These are phyloP conservation scores for Saccharum officinarum DNA, from an alignment of 176 grass and related monocot genomes.

Conservation along the genomic window DNA sequence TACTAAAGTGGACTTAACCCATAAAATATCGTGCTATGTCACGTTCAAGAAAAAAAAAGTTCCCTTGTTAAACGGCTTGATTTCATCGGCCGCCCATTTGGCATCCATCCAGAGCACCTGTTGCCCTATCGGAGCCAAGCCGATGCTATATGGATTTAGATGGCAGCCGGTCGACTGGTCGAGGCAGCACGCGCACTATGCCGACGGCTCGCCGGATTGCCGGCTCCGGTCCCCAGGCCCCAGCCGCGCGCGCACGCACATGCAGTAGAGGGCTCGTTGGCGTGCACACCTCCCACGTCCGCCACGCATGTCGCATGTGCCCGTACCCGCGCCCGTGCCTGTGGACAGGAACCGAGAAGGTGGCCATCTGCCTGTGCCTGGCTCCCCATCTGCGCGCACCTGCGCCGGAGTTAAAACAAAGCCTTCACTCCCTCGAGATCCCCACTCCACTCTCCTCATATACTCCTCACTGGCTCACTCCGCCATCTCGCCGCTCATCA, in stretches of 20 bases:
- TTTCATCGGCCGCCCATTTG: too few relatives aligned
- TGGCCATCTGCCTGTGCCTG: background rate
- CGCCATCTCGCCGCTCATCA: background rate
- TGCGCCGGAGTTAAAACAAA: conserved; percentile 28
- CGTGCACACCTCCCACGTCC: conserved; percentile 7
- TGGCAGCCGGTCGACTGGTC: too few relatives aligned
- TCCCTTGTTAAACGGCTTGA: too few relatives aligned
- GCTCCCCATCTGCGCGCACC: background rate
- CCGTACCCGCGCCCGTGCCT: background rate
- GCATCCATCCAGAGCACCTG: too few relatives aligned
- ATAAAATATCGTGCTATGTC: too few relatives aligned
- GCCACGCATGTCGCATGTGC: background rate
- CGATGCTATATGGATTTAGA: too few relatives aligned
- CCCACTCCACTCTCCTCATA: conserved; percentile 32
- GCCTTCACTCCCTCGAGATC: conserved; percentile 35
- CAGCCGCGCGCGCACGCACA: background rate
- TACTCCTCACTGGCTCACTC: background rate
- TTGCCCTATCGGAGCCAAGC: too few relatives aligned
- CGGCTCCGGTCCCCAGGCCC: too few relatives aligned
- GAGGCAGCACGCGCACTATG: too few relatives aligned
- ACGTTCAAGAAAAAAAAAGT: too few relatives aligned
- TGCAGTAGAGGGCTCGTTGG: background rate
- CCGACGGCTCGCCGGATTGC: too few relatives aligned
- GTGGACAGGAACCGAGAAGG: conserved; percentile 18
- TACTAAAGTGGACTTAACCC: too few relatives aligned